These are phyloP conservation scores for Mariannaea sp. DNA, from an alignment of 2,329 filamentous ascomycete genomes.

Conservation along the genomic window DNA sequence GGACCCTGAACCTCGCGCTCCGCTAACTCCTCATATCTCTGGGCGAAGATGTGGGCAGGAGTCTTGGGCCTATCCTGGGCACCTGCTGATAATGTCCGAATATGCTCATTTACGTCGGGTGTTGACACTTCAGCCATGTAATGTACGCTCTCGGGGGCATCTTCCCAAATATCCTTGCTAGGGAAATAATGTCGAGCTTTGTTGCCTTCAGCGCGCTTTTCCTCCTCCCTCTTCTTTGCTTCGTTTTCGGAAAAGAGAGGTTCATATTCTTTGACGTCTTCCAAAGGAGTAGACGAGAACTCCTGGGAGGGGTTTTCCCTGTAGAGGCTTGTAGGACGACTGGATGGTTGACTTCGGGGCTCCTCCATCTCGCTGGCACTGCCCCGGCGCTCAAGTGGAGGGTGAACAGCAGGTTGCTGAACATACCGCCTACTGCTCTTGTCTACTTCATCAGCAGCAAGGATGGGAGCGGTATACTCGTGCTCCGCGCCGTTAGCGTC, in stretches of 20 bases:
- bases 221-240: slow-evolving; percentile 54
- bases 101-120: slow-evolving; percentile 59
- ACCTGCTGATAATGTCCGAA: slow-evolving; percentile 42
- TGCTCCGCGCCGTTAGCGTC: slow-evolving; percentile 63
- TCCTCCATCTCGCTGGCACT: slow-evolving; percentile 62
- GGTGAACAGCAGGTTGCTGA: slow-evolving; percentile 82
- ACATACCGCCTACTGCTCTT: slow-evolving; percentile 72
- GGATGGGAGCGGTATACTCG: slow-evolving; percentile 75
- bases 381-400: slow-evolving; percentile 66
- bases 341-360: slow-evolving; percentile 66
- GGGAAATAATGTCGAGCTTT: slow-evolving; percentile 76
- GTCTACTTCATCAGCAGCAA: slow-evolving; percentile 85
- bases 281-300: slow-evolving; percentile 70
- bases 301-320: slow-evolving; percentile 57
- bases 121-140: slow-evolving; percentile 82
- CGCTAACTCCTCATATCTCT: slow-evolving; percentile 67
- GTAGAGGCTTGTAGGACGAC: slow-evolving; percentile 62
- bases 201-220: slow-evolving; percentile 49
- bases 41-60: slow-evolving; percentile 68
- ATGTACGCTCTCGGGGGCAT: slow-evolving; percentile 84
- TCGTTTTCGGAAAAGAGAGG: slow-evolving; percentile 90
- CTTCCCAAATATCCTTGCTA: slow-evolving; percentile 96
- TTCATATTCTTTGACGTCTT: slow-evolving; percentile 93
- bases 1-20: slow-evolving; percentile 53
- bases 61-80: slow-evolving; percentile 53